Evolutionary conservation across 441 rosid species (phyloP), one percentile per base, ranked within the genome.

Genomic region (Gossypium trilobum): DNA sequence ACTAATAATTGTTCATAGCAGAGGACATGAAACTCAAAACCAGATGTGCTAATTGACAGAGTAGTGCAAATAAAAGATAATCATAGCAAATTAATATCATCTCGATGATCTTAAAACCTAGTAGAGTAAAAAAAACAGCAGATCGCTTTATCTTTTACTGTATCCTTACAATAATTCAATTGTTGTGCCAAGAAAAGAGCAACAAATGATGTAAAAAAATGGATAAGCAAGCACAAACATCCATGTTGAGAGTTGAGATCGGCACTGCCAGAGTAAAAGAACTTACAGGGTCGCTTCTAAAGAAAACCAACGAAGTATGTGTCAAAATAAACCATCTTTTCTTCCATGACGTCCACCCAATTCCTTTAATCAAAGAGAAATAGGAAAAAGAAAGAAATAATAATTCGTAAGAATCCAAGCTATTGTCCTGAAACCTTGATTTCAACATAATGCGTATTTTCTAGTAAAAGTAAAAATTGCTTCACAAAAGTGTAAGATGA

Each of bases 301-400:
- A 95, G 89, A 95, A 95, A 84, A 95, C 98, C 65, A 95, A 79
- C 20, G 99, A 95, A 22, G 91, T 95, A 64, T 88, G 86, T 5
- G 99, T 93, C 75, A 95, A 82, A 74, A 95, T 93, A 80, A 95
- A 95, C 99, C 99, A 95, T 66, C 99, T 82, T 81, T 93, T 95
- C 84, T 95, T 95, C 99, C 98, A 95, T n/a, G 98, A 84, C 56
- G 98, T 91, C 99, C 99, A 95, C 36, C 99, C 99, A 78, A 95
- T 89, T 80, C 99, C 99, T 95, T 92, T 75, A 64, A 52, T 42
- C 36, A 42, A 16, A 67, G 2, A 39, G 63, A 48, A 54, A 29
- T 9, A 17, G 16, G 29, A 11, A 9, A n/a, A 44, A 29, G 31
- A 23, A 19, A 44, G 25, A 29, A 72, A 72, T n/a, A 71, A 72